Evolutionary conservation across 1,284 basidiomycete species (phyloP), one percentile per base, ranked within the genome.

Genomic region (Pholiota adiposa): DNA sequence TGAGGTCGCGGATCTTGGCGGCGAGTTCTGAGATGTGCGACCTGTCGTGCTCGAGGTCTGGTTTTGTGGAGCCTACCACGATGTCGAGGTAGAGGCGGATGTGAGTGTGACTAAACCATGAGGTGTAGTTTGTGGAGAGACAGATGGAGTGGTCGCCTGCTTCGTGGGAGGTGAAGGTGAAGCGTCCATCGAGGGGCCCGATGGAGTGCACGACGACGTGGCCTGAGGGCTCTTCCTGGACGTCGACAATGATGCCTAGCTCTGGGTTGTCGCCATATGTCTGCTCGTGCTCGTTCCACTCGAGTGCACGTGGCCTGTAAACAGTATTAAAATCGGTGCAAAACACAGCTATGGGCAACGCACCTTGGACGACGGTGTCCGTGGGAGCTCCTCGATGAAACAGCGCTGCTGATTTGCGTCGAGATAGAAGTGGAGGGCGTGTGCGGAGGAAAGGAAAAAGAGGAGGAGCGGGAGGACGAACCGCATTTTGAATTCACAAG

Each of bases 81-180:
- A 99, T 85, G 70, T 99, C 97, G 65, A 99, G 85, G 77, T 98
- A 93, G 67, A 99, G 86, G 41, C 95, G 93, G 63, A 99, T 93
- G 73, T 98, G 95, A 1, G 94, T 90, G 60, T 83, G 87, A 53
- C 86, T 83, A 76, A 94, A 92, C 89, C 93, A 96, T 5, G 92
- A 87, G 6, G 89, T 83, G 72, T 94, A 90, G 72, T 96, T 95
- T 29, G 94, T 92, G 12, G 90, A 90, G 54, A 99, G 84, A 74
- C 97, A 99, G 73, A 99, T 97, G 58, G 93, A 88, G 77, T 99
- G 97, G 79, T 98, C 96, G 56, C 96, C 97, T 58, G 96, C 85
- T 64, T 97, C 94, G 76, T 98, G 94, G 2, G 95, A 96, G 18
- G 97, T 97, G 73, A 99, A 99, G 0, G 97, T 98, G 77, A 99